Evolutionary conservation across 129 eudicot genomes (phyloP), one percentile per base, ranked within the genome.

Genomic region (Erigeron canadensis): DNA sequence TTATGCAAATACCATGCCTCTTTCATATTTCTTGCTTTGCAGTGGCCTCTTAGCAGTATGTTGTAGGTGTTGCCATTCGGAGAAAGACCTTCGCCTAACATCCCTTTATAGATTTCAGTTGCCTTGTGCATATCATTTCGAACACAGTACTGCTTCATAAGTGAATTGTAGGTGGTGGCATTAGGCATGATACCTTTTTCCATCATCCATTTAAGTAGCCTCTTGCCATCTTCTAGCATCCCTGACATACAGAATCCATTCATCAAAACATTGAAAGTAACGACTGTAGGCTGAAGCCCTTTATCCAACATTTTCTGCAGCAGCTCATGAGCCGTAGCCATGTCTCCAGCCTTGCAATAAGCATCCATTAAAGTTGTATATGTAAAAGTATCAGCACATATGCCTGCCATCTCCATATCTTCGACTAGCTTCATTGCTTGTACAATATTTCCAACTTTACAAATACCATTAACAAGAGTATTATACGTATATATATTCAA

Each of bases 281-380:
- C 99, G 60, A 84, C 67, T 22, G 96, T 90, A 51, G 99, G 99
- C 53, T 86, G 86, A 47, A 95, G 44, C 64, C 97, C 96, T 64
- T 63, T 86, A 70, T 82, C 82, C 72, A 95, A 79, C 96, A 95
- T 86, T 80, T 78, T 75, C 10, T 83, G 79, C 9, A 95, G 89
- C 68, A 90, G 91, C 69, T 86, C 85, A 47, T 90, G 90, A 19
- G 97, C 97, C 81, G 63, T 82, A 54, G 18, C 71, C 80, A 95
- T 84, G 79, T 90, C 87, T 63, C 97, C 99, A 4, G 80, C 82
- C 74, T 90, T 95, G 71, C 96, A 87, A 71, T 90, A 88, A 40
- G 97, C 86, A 80, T 95, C 99, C 89, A 95, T 88, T 65, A 90
- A 59, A 70, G 97, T 90, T 28, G 99, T 95, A 75, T 86, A 95